Evolutionary conservation across 2,329 filamentous ascomycete species (phyloP), one percentile per base, ranked within the genome.

Genomic region (Plectosphaerella cucumerina): DNA sequence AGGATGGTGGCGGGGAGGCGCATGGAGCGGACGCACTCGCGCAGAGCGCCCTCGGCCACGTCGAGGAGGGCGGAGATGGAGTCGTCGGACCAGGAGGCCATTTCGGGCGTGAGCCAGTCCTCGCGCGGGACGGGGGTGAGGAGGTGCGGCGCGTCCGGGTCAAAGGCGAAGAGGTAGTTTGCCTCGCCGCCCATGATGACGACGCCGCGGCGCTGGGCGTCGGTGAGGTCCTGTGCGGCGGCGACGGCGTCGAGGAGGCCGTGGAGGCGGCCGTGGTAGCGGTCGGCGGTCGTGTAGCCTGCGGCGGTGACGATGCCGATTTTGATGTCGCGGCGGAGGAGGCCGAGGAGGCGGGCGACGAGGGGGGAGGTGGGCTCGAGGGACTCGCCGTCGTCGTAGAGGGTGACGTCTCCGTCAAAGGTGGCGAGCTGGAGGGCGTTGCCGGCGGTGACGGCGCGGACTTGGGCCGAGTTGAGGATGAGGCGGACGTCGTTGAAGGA

Each of bases 251-350:
- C 86, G 2, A 99, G 80, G 0, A 99, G 81, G 1, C 94, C 94
- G 65, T 91, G 85, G 2, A 99, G 81, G 15, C 94, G 87, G 18
- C 82, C 84, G 65, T 96, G 92, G 75, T 99, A 99, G 58, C 85
- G 85, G 50, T 86, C 82, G 5, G 90, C 89, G 35, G 93, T 88
- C 0, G 90, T 93, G 72, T 99, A 99, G 17, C 94, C 94, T 2
- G 94, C 94, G 1, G 94, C 94, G 1, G 94, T 99, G 48, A 99
- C 94, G 63, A 99, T 97, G 47, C 92, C 94, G 59, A 99, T 86
- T 59, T 87, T 88, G 57, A 93, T 89, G 53, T 87, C 86, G 58
- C 85, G 85, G 44, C 77, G 78, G 59, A 99, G 81, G 15, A 99
- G 83, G 54, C 85, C 84, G 75, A 54, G 45, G 35, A 86, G 75